Percentiles rank a stretch among this genome's conserved stretches.
Conservation (phyloP, 2,329 filamentous ascomycete genomes). For the Fusarium acutatum region DNA sequence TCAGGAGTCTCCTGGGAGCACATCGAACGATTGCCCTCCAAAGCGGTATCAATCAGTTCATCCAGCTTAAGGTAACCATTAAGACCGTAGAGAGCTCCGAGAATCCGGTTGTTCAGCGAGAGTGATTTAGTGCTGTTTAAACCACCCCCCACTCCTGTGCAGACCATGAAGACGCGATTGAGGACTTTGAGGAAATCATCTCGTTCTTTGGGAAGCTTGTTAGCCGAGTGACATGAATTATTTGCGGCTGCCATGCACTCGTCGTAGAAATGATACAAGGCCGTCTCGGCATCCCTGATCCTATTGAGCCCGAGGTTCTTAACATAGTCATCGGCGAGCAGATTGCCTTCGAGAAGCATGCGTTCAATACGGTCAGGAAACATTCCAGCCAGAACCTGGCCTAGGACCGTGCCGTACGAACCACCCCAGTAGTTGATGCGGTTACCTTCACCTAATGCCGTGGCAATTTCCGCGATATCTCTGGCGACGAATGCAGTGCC, state of each 20-base stretch:
- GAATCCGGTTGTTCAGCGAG: rapidly evolving
- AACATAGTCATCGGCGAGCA: slow-evolving; percentile 18
- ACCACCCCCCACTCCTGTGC: background rate
- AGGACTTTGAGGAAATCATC: background rate
- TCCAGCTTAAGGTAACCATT: background rate
- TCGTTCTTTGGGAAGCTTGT: background rate
- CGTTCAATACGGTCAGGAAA: slow-evolving; percentile 32
- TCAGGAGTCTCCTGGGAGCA: background rate
- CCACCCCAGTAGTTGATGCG: slow-evolving; percentile 46
- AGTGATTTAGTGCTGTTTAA: background rate
- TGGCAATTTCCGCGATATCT: slow-evolving; percentile 46
- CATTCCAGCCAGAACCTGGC: slow-evolving; percentile 30
- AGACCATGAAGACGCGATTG: background rate
- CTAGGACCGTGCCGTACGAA: slow-evolving; percentile 35
- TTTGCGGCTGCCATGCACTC: background rate
- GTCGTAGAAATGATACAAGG: background rate
- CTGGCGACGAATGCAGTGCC: slow-evolving; percentile 39
- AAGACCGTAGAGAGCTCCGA: rapidly evolving
- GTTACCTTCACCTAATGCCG: slow-evolving; percentile 47
- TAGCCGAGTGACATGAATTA: background rate
- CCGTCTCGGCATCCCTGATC: background rate
- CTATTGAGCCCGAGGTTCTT: rapidly evolving
- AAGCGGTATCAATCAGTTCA: background rate
- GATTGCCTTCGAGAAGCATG: slow-evolving; percentile 28
- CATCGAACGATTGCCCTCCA: background rate